A percentile compares a stretch with the other conserved stretches of the same genome.
These are phyloP conservation scores for Symbiotaphrina buchneri DNA, from an alignment of 495 filamentous ascomycete species.

Conservation along the genomic window DNA sequence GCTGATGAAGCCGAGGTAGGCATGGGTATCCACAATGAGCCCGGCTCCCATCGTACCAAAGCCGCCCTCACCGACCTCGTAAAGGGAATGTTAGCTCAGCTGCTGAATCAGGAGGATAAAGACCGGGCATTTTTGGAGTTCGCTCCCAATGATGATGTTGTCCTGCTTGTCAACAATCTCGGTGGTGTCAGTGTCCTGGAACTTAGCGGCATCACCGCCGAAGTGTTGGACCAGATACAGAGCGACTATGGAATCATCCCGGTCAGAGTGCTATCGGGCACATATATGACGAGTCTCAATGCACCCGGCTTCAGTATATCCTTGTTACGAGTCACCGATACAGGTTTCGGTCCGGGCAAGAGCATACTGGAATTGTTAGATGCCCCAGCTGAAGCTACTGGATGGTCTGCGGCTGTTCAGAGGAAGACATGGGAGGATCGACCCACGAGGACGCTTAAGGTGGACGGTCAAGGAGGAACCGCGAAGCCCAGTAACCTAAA, in stretches of 20 bases:
- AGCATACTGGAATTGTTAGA: conserved; percentile 77
- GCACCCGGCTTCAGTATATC: conserved; percentile 82
- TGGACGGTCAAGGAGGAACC: conserved; percentile 17
- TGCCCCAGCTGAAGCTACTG: conserved; percentile 60
- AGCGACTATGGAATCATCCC: conserved; percentile 48
- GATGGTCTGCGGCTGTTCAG: conserved; percentile 36
- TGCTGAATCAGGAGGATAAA: conserved; percentile 55
- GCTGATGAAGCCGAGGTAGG: conserved; percentile 73
- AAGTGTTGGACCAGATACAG: conserved; percentile 59
- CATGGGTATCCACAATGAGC: conserved; percentile 98
- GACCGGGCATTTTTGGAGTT: conserved; percentile 64
- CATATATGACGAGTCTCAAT: conserved; percentile 76
- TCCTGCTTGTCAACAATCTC: conserved; percentile 80
- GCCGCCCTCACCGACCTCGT: conserved; percentile 46
- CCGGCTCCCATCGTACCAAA: conserved; percentile 51
- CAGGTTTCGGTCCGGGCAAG: conserved; percentile 48
- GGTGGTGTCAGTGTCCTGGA: conserved; percentile 83
- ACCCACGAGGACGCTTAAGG: conserved; percentile 7
- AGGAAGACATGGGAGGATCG: conserved; percentile 24
- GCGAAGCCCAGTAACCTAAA: conserved; percentile 45
- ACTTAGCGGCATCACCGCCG: conserved; percentile 70
- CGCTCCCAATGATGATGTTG: conserved; percentile 32
- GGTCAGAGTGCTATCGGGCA: conserved; percentile 38
- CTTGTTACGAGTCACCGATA: conserved; percentile 60
- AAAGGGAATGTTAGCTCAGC: conserved; percentile 53